phyloP scores from a whole-genome alignment of 139 green algal species.

The Coccomyxa sp. region DNA sequence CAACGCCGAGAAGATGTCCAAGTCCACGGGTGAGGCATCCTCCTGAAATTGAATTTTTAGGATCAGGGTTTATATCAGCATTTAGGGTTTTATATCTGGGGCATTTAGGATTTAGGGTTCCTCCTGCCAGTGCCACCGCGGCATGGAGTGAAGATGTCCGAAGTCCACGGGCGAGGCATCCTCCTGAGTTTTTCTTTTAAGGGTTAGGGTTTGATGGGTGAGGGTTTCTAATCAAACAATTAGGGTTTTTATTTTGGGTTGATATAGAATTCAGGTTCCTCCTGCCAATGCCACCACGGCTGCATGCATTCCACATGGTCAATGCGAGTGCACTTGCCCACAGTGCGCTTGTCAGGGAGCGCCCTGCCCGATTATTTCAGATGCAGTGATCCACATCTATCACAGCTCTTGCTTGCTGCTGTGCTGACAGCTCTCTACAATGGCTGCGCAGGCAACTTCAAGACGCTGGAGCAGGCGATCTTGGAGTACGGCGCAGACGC shows the following conservation, averaged over 20 bases:
- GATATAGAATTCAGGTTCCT: not conserved
- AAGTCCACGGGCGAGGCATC: too few species aligned
- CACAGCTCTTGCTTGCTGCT: not conserved
- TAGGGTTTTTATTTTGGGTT: not conserved
- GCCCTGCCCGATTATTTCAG: too few species aligned
- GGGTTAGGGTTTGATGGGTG: too few species aligned
- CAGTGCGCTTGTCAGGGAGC: too few species aligned
- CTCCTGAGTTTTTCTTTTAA: too few species aligned
- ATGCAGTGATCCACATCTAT: too few species aligned
- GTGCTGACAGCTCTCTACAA: not conserved
- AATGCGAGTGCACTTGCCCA: too few species aligned
- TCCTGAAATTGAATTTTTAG: too few species aligned
- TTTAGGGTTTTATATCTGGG: not conserved
- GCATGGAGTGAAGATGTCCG: too few species aligned
- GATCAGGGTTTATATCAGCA: not conserved
- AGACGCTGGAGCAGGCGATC: slow-evolving; percentile 83
- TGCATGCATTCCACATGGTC: too few species aligned
- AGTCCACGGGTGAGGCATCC: slow-evolving; percentile 66
- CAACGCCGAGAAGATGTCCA: slow-evolving; percentile 98
- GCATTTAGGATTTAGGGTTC: not conserved
- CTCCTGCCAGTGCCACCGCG: too few species aligned
- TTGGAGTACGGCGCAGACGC: slow-evolving; percentile 88
- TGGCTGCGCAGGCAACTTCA: slow-evolving; percentile 76
- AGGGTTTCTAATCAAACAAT: not conserved
- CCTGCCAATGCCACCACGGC: too few species aligned